Base-by-base conservation (phyloP, 495 filamentous ascomycete species). In the Podospora tetraspora region DNA sequence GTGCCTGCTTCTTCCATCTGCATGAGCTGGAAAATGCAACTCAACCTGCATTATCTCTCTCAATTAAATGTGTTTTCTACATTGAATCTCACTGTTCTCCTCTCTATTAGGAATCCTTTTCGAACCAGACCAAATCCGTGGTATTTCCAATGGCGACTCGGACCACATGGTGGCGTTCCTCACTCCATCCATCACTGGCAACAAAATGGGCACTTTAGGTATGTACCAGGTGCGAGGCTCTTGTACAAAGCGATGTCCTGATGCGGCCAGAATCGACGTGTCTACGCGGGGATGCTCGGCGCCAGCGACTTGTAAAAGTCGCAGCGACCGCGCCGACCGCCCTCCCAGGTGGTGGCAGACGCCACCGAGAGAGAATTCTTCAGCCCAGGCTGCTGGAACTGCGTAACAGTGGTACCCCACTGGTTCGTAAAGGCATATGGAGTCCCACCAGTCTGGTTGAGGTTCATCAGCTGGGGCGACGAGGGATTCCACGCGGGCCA, bases 281-380 rank as follows among this genome's bases (percentile, higher is more conserved):
- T n/a, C n/a, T n/a, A 82, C 60, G 74, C 80, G 0, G 82, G 80
- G 16, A 84, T 78, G 57, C 76, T 76, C 52, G 59, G 73, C 11
- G 69, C 81, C 29, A 87, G 69, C 9, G 68, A 74, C 68, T 77
- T 79, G 80, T 85, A 89, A 68, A 88, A 87, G 43, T 81, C 79
- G 73, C 86, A 89, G 23, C 87, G 74, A 23, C 68, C 66, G 1
- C 86, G 85, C n/a, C 86, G 78, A 1, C 83, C 84, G 1, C 82
- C 85, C 69, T 90, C 87, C 87, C 86, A 89, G 1, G 74, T 67
- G 56, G 78, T 79, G 8, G 83, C 82, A 75, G 86, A 68, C 10
- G 78, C 81, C 24, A 89, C 61, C 0, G 66, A 75, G 56, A 89
- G 84, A 0, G 74, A 74, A 69, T 85, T 86, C 56, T 72, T 66